Evolutionary conservation across 139 green algal genomes (phyloP), one percentile per base, ranked within the genome.

Genomic region (Tetraselmis chui): DNA sequence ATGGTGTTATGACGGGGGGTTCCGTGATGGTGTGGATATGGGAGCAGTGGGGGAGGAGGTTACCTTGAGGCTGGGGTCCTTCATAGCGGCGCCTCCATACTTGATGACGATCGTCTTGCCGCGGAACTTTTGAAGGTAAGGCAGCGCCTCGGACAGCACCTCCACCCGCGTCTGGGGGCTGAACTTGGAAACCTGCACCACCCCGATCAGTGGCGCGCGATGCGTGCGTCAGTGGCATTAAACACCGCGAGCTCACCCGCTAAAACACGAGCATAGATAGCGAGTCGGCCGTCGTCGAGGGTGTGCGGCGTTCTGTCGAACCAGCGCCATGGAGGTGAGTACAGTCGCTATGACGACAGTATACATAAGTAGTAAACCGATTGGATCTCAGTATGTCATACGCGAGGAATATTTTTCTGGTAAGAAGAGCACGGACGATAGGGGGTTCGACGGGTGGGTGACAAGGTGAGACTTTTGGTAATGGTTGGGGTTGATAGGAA

Each of bases 41-140:
- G n/a, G n/a, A n/a, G n/a, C n/a, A n/a, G n/a, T n/a, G 45, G 45
- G 45, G 45, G 45, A 18, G 45, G 45, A 18, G 45, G 45, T 5
- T 5, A 92, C 92, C 90, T 99, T 99, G 2, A 98, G 90, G 11
- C 85, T 92, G 1, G 90, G 88, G 81, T 98, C 95, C 83, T 99
- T 99, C 97, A 99, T 99, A 24, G 97, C 97, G 0, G 97, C 97
- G 18, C 97, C 97, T 24, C 97, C 97, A 83, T 99, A 99, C 90
- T 99, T 99, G 80, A 99, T 92, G 1, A 99, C 97, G 1, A 99
- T 88, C 0, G 94, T 99, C 84, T 99, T 98, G 32, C 91, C 92
- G 2, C 86, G 84, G 82, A 98, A 98, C 29, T 87, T 88, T 84
- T 98, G 94, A 86, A 99, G 90, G 86, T 98, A 99, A 1, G 97